phyloP scores from a whole-genome alignment of 371 early-diverging fungal species.

The Chytridiales sp. region DNA sequence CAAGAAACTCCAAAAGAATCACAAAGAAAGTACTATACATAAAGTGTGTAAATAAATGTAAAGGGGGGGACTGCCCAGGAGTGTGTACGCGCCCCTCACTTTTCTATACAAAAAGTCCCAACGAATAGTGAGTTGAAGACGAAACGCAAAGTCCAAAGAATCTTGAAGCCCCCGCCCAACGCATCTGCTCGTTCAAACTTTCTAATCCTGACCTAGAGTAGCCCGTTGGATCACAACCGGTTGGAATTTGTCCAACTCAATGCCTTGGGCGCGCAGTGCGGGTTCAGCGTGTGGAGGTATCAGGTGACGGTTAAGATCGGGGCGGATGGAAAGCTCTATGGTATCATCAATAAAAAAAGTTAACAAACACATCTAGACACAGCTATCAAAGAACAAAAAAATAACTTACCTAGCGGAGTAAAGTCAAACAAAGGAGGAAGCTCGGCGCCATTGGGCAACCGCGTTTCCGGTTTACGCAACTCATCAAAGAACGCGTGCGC shows the following conservation, averaged over 20 bases:
- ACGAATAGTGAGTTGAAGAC: too few species aligned
- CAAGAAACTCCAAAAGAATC: too few species aligned
- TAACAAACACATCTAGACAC: too few species aligned
- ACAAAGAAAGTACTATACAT: too few species aligned
- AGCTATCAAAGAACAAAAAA: background rate
- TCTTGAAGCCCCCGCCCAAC: too few species aligned
- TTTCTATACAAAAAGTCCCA: too few species aligned
- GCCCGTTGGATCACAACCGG: constrained; percentile 51
- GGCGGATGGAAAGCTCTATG: constrained; percentile 79
- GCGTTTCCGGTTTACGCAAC: constrained; percentile 80
- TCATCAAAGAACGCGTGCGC: constrained; percentile 96
- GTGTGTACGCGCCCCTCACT: too few species aligned
- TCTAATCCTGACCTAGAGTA: too few species aligned
- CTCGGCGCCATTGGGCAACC: constrained; percentile 72
- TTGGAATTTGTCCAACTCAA: constrained; percentile 64
- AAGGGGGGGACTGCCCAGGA: too few species aligned
- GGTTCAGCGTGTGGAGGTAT: constrained; percentile 70
- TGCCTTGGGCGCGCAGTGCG: constrained; percentile 57
- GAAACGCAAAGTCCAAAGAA: too few species aligned
- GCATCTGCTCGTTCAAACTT: too few species aligned
- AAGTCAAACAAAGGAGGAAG: constrained; percentile 93
- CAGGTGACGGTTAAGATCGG: constrained; percentile 65
- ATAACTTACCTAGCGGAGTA: constrained; percentile 65
- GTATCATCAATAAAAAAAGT: constrained; percentile 47
- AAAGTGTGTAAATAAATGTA: too few species aligned